Base-by-base conservation (phyloP, 1,284 basidiomycete genomes). In the Exsudoporus floridanus region DNA sequence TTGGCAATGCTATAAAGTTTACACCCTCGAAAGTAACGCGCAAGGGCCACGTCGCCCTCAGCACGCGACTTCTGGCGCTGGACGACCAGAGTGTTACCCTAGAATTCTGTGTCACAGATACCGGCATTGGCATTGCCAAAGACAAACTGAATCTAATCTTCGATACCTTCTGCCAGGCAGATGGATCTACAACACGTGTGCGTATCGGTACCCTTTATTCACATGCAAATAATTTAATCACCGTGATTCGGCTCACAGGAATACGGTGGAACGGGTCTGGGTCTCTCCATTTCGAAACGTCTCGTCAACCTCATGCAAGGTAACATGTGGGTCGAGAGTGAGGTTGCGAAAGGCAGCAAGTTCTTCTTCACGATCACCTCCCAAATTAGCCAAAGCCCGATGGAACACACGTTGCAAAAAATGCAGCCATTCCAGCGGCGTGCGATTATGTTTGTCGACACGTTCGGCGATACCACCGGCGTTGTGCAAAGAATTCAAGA, bases 141-240 rank as follows among this genome's bases (percentile, higher is more conserved):
- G 97, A 99, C 73, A 99, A 99, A 78, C 76, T 99, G 56, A 96
- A 96, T 66, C 79, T 99, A 69, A 99, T 99, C 69, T 99, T 99
- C 73, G 96, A 99, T 70, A 99, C 97, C 5, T 99, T 99, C 76
- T 95, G 94, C 64, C 97, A 99, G 70, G 97, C 97, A 0, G 97
- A 99, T 76, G 97, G 92, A 46, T 94, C 90, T 4, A 94, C 92
- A 7, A 94, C 92, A 9, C 76, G 92, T 67, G 88, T 89, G 62
- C 53, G 84, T 76, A 4, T 40, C 28, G 49, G 28, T 45, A 3
- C 19, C 42, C 41, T 39, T 50, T 49, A 46, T 28, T 55, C 60
- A 23, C 46, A 52, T 27, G 39, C 18, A 42, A 41, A 14, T 19
- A 37, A 21, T 31, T 64, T 61, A 63, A 64, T 68, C 27, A 62